Base-by-base conservation (phyloP, 225 moss, liverwort and hornwort species). In the Polytrichum formosum region DNA sequence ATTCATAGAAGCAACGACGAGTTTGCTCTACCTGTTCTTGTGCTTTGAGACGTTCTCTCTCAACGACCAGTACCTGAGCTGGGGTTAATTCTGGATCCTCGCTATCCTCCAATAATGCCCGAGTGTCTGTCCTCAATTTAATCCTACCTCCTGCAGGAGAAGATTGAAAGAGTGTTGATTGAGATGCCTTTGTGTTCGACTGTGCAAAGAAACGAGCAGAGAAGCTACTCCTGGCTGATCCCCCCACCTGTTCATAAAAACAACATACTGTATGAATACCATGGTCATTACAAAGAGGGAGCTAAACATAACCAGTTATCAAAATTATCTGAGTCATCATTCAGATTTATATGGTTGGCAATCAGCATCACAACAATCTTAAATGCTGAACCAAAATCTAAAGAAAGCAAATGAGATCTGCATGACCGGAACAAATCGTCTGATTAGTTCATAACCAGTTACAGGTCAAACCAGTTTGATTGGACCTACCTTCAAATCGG, bases 141-240 rank as follows among this genome's bases (percentile, higher is more conserved):
- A 53, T 67, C 68, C 68, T 53, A 20, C 53, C 75, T 66, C 59
- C 74, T 54, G 67, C 66, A 63, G 68, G 68, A 56, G 73, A 76
- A 77, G 64, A 64, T 53, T 72, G 79, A 54, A 81, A 81, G 13
- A 79, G 67, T 53, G 81, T 67, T 19, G 56, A 16, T 75, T 64
- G 69, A 27, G 77, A 70, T 28, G 72, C 64, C 69, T 78, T 84
- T 28, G 79, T 61, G 56, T 81, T 91, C 8, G 82, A 75, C 65
- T 68, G 79, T 64, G 86, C 91, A 73, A 91, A 88, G 76, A 91
- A 88, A 62, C 85, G 79, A 37, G 91, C 74, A 68, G 91, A 88
- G 67, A 71, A 91, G 69, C 91, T 91, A 64, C 78, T 91, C 62
- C 88, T 86, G 18, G 81, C 83, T 19, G 91, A 85, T 64, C 75